These are phyloP conservation scores for Lactifluus subvellereus DNA, from an alignment of 768 basidiomycete species.

Conservation along the genomic window DNA sequence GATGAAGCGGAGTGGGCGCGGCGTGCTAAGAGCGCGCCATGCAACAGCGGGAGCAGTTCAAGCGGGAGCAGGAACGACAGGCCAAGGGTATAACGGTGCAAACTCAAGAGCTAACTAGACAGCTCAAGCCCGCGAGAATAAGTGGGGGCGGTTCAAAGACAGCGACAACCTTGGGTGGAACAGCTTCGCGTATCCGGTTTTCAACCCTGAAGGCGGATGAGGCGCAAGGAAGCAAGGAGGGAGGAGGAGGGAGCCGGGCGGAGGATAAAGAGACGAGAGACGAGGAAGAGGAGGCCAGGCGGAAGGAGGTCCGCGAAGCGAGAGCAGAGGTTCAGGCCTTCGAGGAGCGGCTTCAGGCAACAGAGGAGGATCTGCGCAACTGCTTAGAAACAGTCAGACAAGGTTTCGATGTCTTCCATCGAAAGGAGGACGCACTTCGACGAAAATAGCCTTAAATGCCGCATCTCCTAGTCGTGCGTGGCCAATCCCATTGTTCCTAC, in stretches of 20 bases:
- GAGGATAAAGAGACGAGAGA: background rate
- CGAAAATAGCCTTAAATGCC: too few relatives aligned
- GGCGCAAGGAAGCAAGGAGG: slow-evolving; percentile 11
- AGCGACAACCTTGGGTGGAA: slow-evolving; percentile 49
- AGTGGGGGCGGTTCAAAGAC: slow-evolving; percentile 21
- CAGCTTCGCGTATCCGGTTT: slow-evolving; percentile 70
- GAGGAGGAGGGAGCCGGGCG: slow-evolving; percentile 3
- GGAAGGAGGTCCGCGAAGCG: too few relatives aligned
- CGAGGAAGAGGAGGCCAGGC: too few relatives aligned
- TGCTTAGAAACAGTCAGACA: too few relatives aligned
- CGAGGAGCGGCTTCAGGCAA: too few relatives aligned
- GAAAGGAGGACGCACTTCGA: too few relatives aligned
- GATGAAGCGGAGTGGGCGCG: too few relatives aligned
- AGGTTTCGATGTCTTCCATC: too few relatives aligned
- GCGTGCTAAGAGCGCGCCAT: slow-evolving; percentile 43
- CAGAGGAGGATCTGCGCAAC: too few relatives aligned
- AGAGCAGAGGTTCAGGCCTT: too few relatives aligned
- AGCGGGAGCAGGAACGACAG: slow-evolving; percentile 15
- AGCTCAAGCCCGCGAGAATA: slow-evolving; percentile 56
- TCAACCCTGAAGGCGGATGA: slow-evolving; percentile 30
- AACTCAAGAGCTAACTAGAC: slow-evolving; percentile 49
- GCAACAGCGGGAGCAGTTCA: slow-evolving; percentile 64
- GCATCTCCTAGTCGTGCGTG: too few relatives aligned
- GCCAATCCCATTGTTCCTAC: too few relatives aligned
- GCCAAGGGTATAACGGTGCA: slow-evolving; percentile 26